phyloP scores from a whole-genome alignment of 331 rosid genomes.

The Malus hybrid region DNA sequence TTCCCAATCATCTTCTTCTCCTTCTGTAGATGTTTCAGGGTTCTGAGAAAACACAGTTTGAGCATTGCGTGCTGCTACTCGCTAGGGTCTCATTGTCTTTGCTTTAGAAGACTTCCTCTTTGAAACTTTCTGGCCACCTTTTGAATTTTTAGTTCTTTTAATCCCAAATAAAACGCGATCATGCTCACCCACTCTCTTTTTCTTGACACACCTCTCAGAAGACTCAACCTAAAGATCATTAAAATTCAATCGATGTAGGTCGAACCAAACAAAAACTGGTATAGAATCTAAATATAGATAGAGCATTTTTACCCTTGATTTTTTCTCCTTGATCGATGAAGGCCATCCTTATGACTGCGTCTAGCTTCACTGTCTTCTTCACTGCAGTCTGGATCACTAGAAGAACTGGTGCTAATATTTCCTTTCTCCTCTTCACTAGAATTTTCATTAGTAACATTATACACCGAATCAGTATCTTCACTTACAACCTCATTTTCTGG shows the following conservation, averaged over 20 bases:
- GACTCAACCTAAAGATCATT: constrained; percentile 44
- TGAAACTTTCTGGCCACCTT: constrained; percentile 29
- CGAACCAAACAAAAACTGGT: constrained; percentile 8
- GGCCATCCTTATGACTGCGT: constrained; percentile 42
- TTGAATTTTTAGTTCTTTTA: constrained; percentile 45
- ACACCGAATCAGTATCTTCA: constrained; percentile 78
- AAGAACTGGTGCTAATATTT: constrained; percentile 43
- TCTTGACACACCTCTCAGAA: constrained; percentile 69
- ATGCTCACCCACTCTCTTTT: constrained; percentile 57
- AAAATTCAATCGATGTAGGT: constrained; percentile 16
- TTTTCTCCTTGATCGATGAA: constrained; percentile 72
- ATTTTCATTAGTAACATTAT: constrained; percentile 61
- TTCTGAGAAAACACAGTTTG: constrained; percentile 56
- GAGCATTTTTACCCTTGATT: constrained; percentile 37
- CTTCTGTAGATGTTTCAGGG: constrained; percentile 55
- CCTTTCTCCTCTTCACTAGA: constrained; percentile 59
- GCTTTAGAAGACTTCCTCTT: constrained; percentile 51
- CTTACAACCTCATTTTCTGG: constrained; percentile 63
- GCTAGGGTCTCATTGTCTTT: constrained; percentile 53
- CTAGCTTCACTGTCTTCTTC: constrained; percentile 35
- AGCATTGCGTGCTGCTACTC: constrained; percentile 72
- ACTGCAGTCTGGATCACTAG: constrained; percentile 51
- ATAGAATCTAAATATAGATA: not conserved
- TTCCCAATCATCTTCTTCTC: constrained; percentile 34
- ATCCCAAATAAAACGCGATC: constrained; percentile 38